Evolutionary conservation across 345 rosid species (phyloP).

Genomic region (Camelina hispida): DNA sequence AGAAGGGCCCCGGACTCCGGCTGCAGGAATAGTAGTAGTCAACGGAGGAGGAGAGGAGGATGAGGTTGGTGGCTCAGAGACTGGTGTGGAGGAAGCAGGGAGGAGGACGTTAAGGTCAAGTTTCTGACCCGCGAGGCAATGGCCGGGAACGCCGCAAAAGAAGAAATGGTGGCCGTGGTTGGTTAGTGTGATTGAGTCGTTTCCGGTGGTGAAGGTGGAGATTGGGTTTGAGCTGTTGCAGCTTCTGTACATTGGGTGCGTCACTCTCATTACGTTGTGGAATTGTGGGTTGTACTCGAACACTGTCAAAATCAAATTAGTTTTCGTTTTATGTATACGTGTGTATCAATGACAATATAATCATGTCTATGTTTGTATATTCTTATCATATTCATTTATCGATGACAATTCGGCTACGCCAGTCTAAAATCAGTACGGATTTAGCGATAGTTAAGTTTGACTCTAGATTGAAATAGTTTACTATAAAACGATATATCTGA

Average conservation of each 20-base stretch:
- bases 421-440: background rate
- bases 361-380: background rate
- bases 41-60: conserved; percentile 40
- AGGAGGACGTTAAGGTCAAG: conserved; percentile 80
- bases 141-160: conserved; percentile 92
- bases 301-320: conserved; percentile 46
- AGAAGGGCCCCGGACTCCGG: conserved; percentile 56
- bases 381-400: too few relatives aligned
- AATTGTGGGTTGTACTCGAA: conserved; percentile 81
- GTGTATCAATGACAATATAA: background rate
- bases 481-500: background rate
- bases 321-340: background rate
- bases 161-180: conserved; percentile 85
- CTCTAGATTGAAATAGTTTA: background rate
- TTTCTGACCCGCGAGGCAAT: conserved; percentile 88
- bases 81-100: conserved; percentile 47
- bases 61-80: conserved; percentile 48
- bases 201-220: conserved; percentile 84
- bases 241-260: conserved; percentile 70
- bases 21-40: conserved; percentile 49
- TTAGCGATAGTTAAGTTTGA: too few relatives aligned
- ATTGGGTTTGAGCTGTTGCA: conserved; percentile 87
- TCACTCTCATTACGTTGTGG: conserved; percentile 92
- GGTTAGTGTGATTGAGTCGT: conserved; percentile 77
- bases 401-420: background rate